A percentile compares a stretch with the other conserved stretches of the same genome.
phyloP scores from a whole-genome alignment of 306 rosid genomes.

The Rosa multiflora region DNA sequence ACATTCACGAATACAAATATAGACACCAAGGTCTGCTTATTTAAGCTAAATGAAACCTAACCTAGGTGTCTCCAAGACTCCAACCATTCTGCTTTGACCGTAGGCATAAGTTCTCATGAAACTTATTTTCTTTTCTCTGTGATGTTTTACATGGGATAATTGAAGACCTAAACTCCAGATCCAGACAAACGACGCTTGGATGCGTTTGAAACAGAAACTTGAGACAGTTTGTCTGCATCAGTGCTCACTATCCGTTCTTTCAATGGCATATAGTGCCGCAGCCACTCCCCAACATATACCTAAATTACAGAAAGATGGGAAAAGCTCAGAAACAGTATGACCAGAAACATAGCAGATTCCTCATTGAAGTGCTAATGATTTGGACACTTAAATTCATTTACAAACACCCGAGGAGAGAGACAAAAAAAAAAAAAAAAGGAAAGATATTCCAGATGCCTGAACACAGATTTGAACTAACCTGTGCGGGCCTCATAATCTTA shows the following conservation, averaged over 20 bases:
- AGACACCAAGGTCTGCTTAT: constrained; percentile 9
- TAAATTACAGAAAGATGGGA: constrained; percentile 28
- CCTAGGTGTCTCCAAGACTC: background rate
- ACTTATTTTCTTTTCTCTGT: no score
- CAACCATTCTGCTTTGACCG: background rate
- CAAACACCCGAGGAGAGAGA: background rate
- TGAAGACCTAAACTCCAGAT: constrained; percentile 45
- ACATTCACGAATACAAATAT: background rate
- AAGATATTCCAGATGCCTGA: background rate
- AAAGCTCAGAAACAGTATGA: constrained; percentile 3
- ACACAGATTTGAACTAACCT: constrained; percentile 40
- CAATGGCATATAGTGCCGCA: constrained; percentile 61
- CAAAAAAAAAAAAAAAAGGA: background rate
- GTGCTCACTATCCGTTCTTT: constrained; percentile 42
- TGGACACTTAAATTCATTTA: background rate
- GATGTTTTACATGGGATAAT: background rate
- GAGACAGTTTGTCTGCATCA: constrained; percentile 64
- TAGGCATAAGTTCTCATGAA: background rate
- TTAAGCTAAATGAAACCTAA: background rate
- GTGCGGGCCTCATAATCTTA: constrained; percentile 89
- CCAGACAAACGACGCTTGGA: constrained; percentile 77
- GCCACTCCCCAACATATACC: constrained; percentile 86
- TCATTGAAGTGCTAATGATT: background rate
- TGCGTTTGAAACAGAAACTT: constrained; percentile 76
- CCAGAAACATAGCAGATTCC: background rate